Percentiles rank a stretch among this genome's conserved stretches.
phyloP scores from a whole-genome alignment of 108 stramenopile species.

The Fragilariopsis cylindrus region DNA sequence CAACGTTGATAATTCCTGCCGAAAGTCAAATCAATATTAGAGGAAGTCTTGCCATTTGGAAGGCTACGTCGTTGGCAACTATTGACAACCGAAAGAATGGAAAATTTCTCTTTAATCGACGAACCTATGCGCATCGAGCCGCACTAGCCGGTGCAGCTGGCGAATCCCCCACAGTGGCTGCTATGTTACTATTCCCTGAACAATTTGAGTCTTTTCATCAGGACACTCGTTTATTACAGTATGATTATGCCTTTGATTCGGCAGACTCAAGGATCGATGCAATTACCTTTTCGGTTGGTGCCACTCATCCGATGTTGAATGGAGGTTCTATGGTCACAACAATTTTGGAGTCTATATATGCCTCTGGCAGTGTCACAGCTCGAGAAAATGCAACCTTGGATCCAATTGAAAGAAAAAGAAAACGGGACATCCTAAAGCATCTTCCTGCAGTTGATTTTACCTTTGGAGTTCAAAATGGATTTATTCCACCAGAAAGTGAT shows the following conservation, averaged over 20 bases:
- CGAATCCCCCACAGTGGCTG: constrained; percentile 69
- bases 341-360: constrained; percentile 82
- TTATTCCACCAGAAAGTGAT: constrained; percentile 74
- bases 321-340: constrained; percentile 83
- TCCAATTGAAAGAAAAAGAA: constrained; percentile 62
- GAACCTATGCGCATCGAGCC: constrained; percentile 37
- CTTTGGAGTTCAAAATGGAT: constrained; percentile 78
- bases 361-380: constrained; percentile 74
- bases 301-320: constrained; percentile 83
- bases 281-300: constrained; percentile 76
- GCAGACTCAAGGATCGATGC: constrained; percentile 79
- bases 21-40: constrained; percentile 54
- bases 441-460: constrained; percentile 84
- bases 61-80: constrained; percentile 36
- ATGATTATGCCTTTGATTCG: constrained; percentile 82
- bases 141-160: constrained; percentile 36
- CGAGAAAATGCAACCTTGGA: constrained; percentile 78
- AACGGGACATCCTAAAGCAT: constrained; percentile 83
- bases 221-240: constrained; percentile 58
- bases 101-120: constrained; percentile 7
- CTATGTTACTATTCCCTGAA: constrained; percentile 75
- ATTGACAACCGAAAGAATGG: background rate
- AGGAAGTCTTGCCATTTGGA: constrained; percentile 77
- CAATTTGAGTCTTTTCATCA: constrained; percentile 45
- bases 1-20: constrained; percentile 23